These are phyloP conservation scores for Leucoagaricus sp. DNA, from an alignment of 1,284 basidiomycete genomes.

Conservation along the genomic window DNA sequence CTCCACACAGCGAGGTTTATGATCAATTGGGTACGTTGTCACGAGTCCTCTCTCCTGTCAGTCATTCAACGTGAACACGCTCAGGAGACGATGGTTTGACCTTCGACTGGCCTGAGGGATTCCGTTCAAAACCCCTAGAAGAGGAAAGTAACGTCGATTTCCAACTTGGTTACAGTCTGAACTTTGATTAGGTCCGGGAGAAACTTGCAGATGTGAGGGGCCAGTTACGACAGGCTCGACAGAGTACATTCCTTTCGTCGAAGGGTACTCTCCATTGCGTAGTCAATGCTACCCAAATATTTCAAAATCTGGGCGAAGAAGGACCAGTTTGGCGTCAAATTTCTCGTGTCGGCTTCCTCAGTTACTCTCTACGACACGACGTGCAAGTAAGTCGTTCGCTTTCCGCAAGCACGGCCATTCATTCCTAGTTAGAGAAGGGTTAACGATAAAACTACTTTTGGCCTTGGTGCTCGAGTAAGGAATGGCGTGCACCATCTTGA, in stretches of 20 bases:
- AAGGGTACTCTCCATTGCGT: conserved; percentile 47
- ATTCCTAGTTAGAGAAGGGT: conserved; percentile 38
- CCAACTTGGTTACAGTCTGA: neutral
- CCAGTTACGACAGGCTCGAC: conserved; percentile 43
- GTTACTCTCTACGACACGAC: conserved; percentile 9
- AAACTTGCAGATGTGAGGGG: conserved; percentile 44
- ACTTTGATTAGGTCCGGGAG: conserved; percentile 39
- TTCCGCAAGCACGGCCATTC: conserved; percentile 7
- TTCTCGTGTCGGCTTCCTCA: neutral
- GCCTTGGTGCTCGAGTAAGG: conserved; percentile 29
- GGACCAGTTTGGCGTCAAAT: neutral
- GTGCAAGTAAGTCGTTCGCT: conserved; percentile 36
- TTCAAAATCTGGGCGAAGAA: conserved; percentile 31
- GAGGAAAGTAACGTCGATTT: conserved; percentile 50
- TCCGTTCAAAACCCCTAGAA: conserved; percentile 47
- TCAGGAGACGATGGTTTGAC: conserved; percentile 56
- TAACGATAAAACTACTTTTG: conserved; percentile 38
- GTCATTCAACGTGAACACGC: neutral
- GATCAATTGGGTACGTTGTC: conserved; percentile 63
- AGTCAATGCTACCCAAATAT: conserved; percentile 51
- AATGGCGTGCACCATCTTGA: conserved; percentile 33
- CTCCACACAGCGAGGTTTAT: conserved; percentile 58
- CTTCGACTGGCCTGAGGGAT: conserved; percentile 40
- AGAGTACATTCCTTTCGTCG: conserved; percentile 47
- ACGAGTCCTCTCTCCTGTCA: neutral